A percentile compares a stretch with the other conserved stretches of the same genome.
Evolutionary conservation across 208 protist genomes (phyloP).

Genomic region (Acanthamoeba triangularis): DNA sequence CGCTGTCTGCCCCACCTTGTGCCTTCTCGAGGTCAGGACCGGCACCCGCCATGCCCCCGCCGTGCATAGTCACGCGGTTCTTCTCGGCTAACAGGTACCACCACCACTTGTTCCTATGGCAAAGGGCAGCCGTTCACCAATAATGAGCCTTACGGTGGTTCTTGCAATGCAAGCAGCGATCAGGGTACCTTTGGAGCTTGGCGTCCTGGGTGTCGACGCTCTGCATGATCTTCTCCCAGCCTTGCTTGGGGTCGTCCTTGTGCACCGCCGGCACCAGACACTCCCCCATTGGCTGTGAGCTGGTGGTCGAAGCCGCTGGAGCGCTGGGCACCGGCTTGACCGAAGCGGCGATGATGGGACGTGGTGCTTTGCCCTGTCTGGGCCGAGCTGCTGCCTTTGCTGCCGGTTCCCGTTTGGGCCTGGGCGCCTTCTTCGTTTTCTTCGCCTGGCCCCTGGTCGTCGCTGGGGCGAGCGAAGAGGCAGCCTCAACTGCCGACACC

Average conservation of each 20-base stretch:
- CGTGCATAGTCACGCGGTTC: not conserved
- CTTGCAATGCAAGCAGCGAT: not conserved
- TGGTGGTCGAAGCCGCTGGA: no score
- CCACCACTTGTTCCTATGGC: not conserved
- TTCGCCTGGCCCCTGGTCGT: no score
- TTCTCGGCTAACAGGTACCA: conserved; percentile 35
- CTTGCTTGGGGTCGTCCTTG: not conserved
- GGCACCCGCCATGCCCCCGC: not conserved
- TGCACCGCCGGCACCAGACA: not conserved
- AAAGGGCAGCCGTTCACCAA: no score
- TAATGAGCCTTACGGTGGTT: not conserved
- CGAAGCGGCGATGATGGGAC: no score
- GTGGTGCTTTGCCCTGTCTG: no score
- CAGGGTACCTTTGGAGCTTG: not conserved
- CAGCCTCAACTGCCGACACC: not conserved
- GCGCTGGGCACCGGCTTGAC: no score
- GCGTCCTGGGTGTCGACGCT: conserved; percentile 20
- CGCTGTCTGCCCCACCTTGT: not conserved
- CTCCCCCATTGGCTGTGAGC: no score
- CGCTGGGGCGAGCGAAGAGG: not conserved
- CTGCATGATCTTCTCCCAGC: conserved; percentile 40
- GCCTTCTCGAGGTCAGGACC: not conserved
- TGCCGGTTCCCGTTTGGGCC: no score
- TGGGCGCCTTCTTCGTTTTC: no score
- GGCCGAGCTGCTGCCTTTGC: no score